phyloP scores from a whole-genome alignment of 2,329 filamentous ascomycete species.

The Trichoderma sp. region DNA sequence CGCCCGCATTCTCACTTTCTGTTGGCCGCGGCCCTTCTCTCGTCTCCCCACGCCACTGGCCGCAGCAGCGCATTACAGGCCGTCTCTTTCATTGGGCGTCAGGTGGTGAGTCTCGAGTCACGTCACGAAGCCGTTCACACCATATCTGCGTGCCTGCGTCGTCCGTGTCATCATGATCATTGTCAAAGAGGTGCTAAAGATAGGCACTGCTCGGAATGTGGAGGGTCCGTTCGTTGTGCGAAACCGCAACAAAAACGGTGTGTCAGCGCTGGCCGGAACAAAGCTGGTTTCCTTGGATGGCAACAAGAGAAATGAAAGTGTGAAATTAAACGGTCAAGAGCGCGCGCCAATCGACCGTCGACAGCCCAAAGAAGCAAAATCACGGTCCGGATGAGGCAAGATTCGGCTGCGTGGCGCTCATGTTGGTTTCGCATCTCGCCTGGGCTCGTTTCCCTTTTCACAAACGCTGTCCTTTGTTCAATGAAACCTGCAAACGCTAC shows the following conservation, averaged over 20 bases:
- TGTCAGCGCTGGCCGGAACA: background rate
- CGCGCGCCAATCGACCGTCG: conserved; percentile 8
- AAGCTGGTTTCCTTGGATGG: background rate
- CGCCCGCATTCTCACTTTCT: conserved; percentile 20
- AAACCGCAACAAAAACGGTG: background rate
- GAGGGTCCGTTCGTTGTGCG: background rate
- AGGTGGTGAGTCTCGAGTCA: conserved; percentile 18
- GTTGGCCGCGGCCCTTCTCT: conserved; percentile 14
- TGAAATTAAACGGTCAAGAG: background rate
- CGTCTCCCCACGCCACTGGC: conserved; percentile 17
- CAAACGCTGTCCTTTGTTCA: background rate
- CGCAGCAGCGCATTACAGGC: conserved; percentile 18
- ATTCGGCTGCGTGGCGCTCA: conserved; percentile 7
- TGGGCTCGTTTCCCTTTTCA: background rate
- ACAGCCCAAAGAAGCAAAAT: conserved; percentile 15
- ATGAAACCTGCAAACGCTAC: background rate
- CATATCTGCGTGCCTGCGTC: background rate
- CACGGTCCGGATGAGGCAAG: background rate
- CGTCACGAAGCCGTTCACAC: conserved; percentile 7
- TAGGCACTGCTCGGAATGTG: background rate
- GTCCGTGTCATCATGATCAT: conserved; percentile 15
- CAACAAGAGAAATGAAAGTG: background rate
- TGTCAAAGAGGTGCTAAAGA: conserved; percentile 10
- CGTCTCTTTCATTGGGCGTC: conserved; percentile 19
- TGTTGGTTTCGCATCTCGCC: background rate